These are phyloP conservation scores for Aureobasidium melanogenum DNA, from an alignment of 2,329 filamentous ascomycete species.

Conservation along the genomic window DNA sequence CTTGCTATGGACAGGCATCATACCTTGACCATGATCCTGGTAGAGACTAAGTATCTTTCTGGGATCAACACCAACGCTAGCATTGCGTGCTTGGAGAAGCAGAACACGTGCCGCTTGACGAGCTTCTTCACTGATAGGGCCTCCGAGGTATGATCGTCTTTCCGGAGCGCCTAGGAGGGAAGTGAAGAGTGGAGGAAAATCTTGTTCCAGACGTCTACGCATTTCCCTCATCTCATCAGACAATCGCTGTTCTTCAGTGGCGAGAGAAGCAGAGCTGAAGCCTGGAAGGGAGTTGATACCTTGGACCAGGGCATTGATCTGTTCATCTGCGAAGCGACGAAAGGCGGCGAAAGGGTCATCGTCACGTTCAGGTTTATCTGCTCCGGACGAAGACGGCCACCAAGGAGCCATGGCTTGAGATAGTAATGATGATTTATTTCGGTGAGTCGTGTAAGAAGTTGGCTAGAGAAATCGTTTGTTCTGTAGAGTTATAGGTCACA, in stretches of 20 bases:
- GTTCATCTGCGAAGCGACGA: constrained; percentile 52
- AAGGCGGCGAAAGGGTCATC: constrained; percentile 52
- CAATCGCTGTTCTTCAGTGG: constrained; percentile 13
- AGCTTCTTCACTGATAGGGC: constrained; percentile 15
- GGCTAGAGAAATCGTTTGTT: not conserved
- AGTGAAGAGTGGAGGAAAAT: constrained; percentile 22
- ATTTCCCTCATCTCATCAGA: constrained; percentile 19
- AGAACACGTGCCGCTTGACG: constrained; percentile 16
- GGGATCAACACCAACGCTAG: constrained; percentile 19
- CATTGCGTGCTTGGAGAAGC: constrained; percentile 18
- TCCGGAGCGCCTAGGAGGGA: not conserved
- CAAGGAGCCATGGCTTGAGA: constrained; percentile 6
- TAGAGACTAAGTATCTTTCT: constrained; percentile 22
- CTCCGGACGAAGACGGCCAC: not conserved
- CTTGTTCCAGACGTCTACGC: constrained; percentile 18
- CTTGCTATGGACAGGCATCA: constrained; percentile 3
- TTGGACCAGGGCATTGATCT: constrained; percentile 41
- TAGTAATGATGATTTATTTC: not conserved
- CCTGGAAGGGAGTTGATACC: constrained; percentile 42
- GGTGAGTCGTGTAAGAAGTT: not conserved
- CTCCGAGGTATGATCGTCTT: constrained; percentile 12
- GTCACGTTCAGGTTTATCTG: constrained; percentile 14
- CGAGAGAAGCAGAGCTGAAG: constrained; percentile 18
- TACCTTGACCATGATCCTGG: constrained; percentile 17
- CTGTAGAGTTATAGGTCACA: not conserved